A percentile compares a stretch with the other conserved stretches of the same genome.
Conservation (phyloP, 2,329 filamentous ascomycete genomes). For the Cladosporium austrohemisphaericum region DNA sequence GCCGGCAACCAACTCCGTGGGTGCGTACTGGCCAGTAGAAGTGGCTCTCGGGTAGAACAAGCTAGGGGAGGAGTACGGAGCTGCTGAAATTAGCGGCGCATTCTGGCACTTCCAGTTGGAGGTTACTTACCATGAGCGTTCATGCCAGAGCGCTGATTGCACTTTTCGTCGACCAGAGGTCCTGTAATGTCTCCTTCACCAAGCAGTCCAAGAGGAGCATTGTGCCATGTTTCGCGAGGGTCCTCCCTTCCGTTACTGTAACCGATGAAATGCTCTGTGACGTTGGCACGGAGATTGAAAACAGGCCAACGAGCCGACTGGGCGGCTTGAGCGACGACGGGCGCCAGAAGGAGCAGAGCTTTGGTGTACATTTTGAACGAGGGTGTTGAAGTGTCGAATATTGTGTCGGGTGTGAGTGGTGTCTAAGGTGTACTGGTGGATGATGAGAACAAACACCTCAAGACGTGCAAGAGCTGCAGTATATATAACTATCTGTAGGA, state of each 20-base stretch:
- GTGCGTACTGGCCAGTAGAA: background rate
- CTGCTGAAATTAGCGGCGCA: background rate
- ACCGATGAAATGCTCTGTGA: background rate
- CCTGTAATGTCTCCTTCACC: background rate
- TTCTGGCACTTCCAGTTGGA: background rate
- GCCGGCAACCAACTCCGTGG: slow-evolving; percentile 1
- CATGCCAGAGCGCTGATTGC: background rate
- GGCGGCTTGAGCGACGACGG: slow-evolving; percentile 9
- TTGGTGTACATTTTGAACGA: slow-evolving; percentile 7
- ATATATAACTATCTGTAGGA: background rate
- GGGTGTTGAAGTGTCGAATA: background rate
- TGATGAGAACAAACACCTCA: background rate
- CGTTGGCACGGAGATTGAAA: slow-evolving; percentile 11
- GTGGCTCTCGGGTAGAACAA: slow-evolving; percentile 4
- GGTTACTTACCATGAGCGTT: background rate
- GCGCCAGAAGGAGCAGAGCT: background rate
- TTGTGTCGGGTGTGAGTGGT: background rate
- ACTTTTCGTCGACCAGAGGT: slow-evolving; percentile 2
- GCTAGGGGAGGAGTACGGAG: background rate
- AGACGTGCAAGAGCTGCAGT: background rate
- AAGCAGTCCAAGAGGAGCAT: background rate
- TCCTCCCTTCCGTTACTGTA: background rate
- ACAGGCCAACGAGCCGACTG: slow-evolving; percentile 7
- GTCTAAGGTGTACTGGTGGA: background rate
- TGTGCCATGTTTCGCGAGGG: background rate